A percentile compares a stretch with the other conserved stretches of the same genome.
Conservation (phyloP, 2,329 filamentous ascomycete genomes). For the Aspergillus aculeatinus region DNA sequence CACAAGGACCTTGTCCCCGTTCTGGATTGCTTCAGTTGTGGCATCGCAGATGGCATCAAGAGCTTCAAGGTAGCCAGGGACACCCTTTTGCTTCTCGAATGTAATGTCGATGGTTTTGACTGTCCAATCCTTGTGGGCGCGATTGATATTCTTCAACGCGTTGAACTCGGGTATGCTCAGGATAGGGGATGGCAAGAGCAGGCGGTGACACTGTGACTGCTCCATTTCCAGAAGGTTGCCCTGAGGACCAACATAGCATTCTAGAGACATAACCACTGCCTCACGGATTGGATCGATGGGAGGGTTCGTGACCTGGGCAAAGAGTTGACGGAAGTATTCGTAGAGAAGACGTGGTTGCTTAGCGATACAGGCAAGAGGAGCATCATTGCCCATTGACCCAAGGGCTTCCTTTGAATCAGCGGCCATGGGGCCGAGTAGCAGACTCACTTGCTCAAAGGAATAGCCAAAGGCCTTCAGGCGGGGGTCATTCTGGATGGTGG, state of each 20-base stretch:
- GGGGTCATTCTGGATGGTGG: slow-evolving; percentile 77
- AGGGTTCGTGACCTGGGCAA: slow-evolving; percentile 96
- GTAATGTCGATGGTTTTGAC: slow-evolving; percentile 90
- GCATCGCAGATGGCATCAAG: slow-evolving; percentile 86
- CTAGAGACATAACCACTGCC: slow-evolving; percentile 96
- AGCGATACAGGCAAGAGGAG: slow-evolving; percentile 87
- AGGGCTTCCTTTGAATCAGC: slow-evolving; percentile 96
- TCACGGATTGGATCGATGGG: slow-evolving; percentile 96
- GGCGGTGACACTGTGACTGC: slow-evolving; percentile 77
- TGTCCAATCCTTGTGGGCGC: slow-evolving; percentile 74
- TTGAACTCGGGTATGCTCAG: slow-evolving; percentile 90
- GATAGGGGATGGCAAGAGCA: slow-evolving; percentile 84
- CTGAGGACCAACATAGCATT: slow-evolving; percentile 94
- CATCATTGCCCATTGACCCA: slow-evolving; percentile 97
- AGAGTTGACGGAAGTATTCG: slow-evolving; percentile 97
- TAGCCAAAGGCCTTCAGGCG: slow-evolving; percentile 86
- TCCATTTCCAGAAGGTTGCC: slow-evolving; percentile 95
- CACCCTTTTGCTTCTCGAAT: slow-evolving; percentile 80
- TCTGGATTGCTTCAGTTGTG: slow-evolving; percentile 78
- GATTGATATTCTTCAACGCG: slow-evolving; percentile 73
- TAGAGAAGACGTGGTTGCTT: slow-evolving; percentile 83
- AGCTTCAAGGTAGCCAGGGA: slow-evolving; percentile 80
- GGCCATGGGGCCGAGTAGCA: slow-evolving; percentile 92
- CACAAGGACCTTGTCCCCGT: slow-evolving; percentile 79
- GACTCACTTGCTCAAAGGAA: slow-evolving; percentile 89